Conservation (phyloP, 2,329 filamentous ascomycete genomes). For the Aureobasidium pullulans region DNA sequence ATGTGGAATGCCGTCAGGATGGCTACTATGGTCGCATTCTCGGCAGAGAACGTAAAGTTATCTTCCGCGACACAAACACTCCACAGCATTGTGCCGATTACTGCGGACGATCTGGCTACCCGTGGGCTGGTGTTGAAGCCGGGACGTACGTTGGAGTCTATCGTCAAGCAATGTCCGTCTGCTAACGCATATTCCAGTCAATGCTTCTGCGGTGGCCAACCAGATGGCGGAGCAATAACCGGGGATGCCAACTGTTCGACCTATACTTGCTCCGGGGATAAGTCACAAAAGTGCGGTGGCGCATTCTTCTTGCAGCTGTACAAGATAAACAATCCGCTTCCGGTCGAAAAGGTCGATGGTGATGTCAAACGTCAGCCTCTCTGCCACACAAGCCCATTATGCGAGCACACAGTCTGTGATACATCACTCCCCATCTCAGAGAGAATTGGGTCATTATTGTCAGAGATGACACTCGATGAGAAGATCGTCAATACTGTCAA, state of each 20-base stretch:
- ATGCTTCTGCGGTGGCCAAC: constrained; percentile 5
- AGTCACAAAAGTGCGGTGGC: constrained; percentile 6
- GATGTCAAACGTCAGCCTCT: constrained; percentile 15
- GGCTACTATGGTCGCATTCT: constrained; percentile 6
- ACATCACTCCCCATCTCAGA: constrained; percentile 27
- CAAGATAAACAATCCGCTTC: constrained; percentile 1
- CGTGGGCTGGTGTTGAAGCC: constrained; percentile 5
- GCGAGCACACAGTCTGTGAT: constrained; percentile 46
- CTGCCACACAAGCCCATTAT: constrained; percentile 32
- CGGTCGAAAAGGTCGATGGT: constrained; percentile 1
- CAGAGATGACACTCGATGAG: constrained; percentile 66
- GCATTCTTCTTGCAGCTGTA: neutral
- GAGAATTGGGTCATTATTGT: constrained; percentile 42
- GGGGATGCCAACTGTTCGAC: neutral
- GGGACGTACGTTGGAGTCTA: neutral
- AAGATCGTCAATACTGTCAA: constrained; percentile 53
- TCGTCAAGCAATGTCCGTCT: neutral
- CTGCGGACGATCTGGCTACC: constrained; percentile 2
- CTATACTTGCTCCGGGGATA: constrained; percentile 4
- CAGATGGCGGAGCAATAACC: neutral
- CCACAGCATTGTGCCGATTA: constrained; percentile 11
- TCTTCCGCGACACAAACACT: constrained; percentile 6
- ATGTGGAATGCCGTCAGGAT: neutral
- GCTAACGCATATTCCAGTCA: neutral
- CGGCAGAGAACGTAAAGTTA: constrained; percentile 4